Evolutionary conservation across 1,284 basidiomycete species (phyloP), one percentile per base, ranked within the genome.

Genomic region (Trametes versicolor): DNA sequence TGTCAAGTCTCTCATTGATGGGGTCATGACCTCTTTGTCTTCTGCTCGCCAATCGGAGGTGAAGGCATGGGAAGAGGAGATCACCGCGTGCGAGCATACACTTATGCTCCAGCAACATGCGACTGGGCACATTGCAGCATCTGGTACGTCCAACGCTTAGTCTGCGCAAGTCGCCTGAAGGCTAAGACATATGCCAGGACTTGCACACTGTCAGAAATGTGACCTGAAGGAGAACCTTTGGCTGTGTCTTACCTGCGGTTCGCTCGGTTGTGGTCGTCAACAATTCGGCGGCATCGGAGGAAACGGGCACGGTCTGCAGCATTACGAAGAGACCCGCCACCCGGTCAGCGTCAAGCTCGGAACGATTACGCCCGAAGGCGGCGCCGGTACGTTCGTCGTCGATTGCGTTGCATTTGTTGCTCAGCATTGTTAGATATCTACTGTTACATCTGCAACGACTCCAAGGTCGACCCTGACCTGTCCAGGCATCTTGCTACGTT

Each of bases 51-150:
- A 96, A 74, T 94, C 91, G 0, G 96, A 99, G 75, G 94, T 99
- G 63, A 93, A 98, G 78, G 94, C 97, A 1, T 99, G 98, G 97
- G 95, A 98, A 75, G 96, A 99, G 78, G 97, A 99, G 75, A 92
- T 98, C 36, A 74, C 84, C 0, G 79, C 94, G 3, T 99, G 97
- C 81, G 90, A 95, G 74, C 97, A 99, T 74, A 94, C 95, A 0
- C 80, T 93, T 10, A 88, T 87, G 15, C 83, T 99, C 0, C 82
- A 93, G 57, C 97, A 96, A 75, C 77, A 83, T 3, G 71, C 79
- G 0, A 82, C 81, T 0, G 85, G 82, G 2, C 80, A 79, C 17
- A 90, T 92, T 36, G 79, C 81, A 0, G 81, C 86, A 0, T 81
- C 84, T 23, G 87, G 87, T 66, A 6, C 13, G 39, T 53, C n/a